Evolutionary conservation across 2,329 filamentous ascomycete species (phyloP), one percentile per base, ranked within the genome.

Genomic region (Xylaria sp.): DNA sequence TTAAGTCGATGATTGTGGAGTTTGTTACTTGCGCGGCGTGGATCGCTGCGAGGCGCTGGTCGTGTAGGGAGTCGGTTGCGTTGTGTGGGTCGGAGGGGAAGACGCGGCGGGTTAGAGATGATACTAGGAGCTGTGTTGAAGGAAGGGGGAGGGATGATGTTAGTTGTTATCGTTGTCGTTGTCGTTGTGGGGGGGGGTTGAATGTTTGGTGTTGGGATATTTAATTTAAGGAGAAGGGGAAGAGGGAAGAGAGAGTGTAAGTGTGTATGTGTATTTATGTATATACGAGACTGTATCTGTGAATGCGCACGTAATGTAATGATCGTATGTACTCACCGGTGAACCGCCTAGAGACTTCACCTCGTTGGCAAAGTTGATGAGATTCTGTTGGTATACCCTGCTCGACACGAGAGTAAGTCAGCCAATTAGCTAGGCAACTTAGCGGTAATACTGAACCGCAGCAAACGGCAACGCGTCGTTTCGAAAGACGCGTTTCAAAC

Each of bases 31-130:
- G 57, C 0, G 85, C 85, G 0, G 83, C 83, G 0, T 70, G 69
- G 14, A 83, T 80, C 0, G 85, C 81, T 2, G 78, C 78, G 0
- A 73, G 72, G 0, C 79, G 77, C 69, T 83, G 76, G 17, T 81
- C 75, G 14, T 76, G 76, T 0, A 88, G 78, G 53, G 80, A 82
- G 67, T 84, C 79, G 0, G 78, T 72, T 2, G 84, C 78, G 38
- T 72, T 76, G n/a, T 76, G 64, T 3, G 25, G 61, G 52, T 61
- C 60, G 0, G 70, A 69, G 2, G 72, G 74, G 43, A 78, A 81
- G 4, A 71, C 77, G 28, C 85, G 82, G 1, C 84, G 80, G 0
- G 84, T 84, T 9, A 88, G 75, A 0, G 85, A 81, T 0, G 85
- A 85, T 8, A 85, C 76, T n/a, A 87, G 76, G 47, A 87, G 57